Percentiles rank a stretch among this genome's conserved stretches.
These are phyloP conservation scores for Benincasa hispida DNA, from an alignment of 306 rosid species.

Conservation along the genomic window DNA sequence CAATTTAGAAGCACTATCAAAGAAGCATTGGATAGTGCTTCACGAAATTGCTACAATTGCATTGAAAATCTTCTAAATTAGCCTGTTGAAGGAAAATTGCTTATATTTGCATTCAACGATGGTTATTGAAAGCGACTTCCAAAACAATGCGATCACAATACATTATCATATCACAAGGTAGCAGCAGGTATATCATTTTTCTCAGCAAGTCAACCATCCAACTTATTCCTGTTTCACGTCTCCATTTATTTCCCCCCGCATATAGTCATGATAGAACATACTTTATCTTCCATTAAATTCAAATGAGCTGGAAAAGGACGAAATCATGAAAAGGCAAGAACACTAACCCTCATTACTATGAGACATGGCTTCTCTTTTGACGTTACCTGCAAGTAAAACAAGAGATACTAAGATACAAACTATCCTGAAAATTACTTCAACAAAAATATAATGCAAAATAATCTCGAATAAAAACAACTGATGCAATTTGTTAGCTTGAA, in stretches of 20 bases:
- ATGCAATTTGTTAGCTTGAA: background rate
- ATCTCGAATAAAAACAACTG: background rate
- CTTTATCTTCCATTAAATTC: background rate
- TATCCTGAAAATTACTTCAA: background rate
- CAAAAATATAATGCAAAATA: background rate
- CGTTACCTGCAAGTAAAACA: slow-evolving; percentile 36
- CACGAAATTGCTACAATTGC: background rate
- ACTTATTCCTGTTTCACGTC: background rate
- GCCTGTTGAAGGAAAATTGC: background rate
- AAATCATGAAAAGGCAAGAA: slow-evolving; percentile 2
- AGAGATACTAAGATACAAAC: background rate
- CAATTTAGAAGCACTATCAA: background rate
- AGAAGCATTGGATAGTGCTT: background rate
- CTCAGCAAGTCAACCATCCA: background rate
- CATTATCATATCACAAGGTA: background rate
- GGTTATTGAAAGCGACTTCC: background rate
- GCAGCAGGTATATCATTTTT: background rate
- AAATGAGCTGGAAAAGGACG: background rate
- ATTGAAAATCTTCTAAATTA: background rate
- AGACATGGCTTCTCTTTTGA: slow-evolving; percentile 50
- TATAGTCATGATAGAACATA: background rate
- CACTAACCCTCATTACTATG: slow-evolving; percentile 56
- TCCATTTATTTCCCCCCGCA: background rate
- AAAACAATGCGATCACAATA: background rate
- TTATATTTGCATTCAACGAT: background rate